A percentile compares a stretch with the other conserved stretches of the same genome.
These are phyloP conservation scores for Clonostachys rhizophaga DNA, from an alignment of 2,329 filamentous ascomycete species.

Conservation along the genomic window DNA sequence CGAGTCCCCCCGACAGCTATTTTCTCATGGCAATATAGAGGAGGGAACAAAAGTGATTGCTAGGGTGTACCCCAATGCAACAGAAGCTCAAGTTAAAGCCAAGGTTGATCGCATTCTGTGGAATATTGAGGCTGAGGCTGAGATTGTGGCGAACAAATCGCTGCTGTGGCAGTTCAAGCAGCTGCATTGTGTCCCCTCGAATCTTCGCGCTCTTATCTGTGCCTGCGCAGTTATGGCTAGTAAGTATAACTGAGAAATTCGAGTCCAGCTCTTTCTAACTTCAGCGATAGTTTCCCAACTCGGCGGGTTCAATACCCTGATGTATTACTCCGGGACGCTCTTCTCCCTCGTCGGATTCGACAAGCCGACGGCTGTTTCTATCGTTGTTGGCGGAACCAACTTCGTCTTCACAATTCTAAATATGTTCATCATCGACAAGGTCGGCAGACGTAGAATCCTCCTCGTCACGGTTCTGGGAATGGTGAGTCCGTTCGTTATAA, in stretches of 20 bases:
- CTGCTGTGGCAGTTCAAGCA: conserved; percentile 4
- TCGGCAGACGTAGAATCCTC: conserved; percentile 37
- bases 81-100: conserved; percentile 31
- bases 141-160: conserved; percentile 16
- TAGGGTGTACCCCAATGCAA: conserved; percentile 33
- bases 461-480: conserved; percentile 37
- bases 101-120: conserved; percentile 37
- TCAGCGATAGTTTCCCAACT: conserved; percentile 21
- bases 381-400: conserved; percentile 36
- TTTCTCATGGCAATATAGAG: conserved; percentile 32
- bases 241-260: conserved; percentile 1
- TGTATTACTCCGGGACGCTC: conserved; percentile 6
- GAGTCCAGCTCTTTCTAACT: conserved; percentile 25
- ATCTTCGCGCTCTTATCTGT: conserved; percentile 30
- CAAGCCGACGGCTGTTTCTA: conserved; percentile 39
- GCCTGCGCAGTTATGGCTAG: conserved; percentile 29
- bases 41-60: conserved; percentile 29
- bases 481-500: conserved; percentile 6
- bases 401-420: conserved; percentile 45
- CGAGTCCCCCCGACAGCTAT: conserved; percentile 40
- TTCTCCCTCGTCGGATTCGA: conserved; percentile 37
- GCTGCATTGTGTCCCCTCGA: conserved; percentile 25
- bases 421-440: conserved; percentile 35
- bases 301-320: conserved; percentile 6
- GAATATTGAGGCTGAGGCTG: conserved; percentile 20